Base-by-base conservation (phyloP, 345 rosid genomes). In the Clarkia xantiana region DNA sequence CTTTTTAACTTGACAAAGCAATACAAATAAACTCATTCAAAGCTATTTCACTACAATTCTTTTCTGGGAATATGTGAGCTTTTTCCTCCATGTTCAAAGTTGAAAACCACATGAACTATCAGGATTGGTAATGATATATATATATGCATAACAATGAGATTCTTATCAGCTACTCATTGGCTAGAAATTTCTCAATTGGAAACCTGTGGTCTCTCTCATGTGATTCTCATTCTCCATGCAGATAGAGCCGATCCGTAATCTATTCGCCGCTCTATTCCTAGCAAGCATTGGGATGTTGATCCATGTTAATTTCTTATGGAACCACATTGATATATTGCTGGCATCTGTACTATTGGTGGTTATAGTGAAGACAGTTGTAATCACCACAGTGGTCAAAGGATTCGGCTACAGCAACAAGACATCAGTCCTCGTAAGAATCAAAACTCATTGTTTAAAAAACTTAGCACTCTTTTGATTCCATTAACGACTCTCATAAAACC, bases 221-320 rank as follows among this genome's bases (percentile, higher is more conserved):
- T 29, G 36, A 1, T 29, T 1, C 9, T 29, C 36, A 29, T 50
- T 29, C 36, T 29, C 36, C 8, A 60, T 54, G 54, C 59, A 86
- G 94, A 81, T 86, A 65, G 96, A 86, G 71, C 96, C 96, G 52
- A 76, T 86, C 68, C 96, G 94, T 52, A 86, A 86, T 51, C 77
- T 86, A 64, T 86, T 86, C 70, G 96, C 96, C 52, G 94, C 96
- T 17, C 80, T 86, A 52, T 86, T 86, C 71, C 86, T 86, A 58
- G 86, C 96, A 57, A 86, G 96, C 62, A 83, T 86, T 9, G 96
- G 96, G 56, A 86, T 86, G 96, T 55, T 29, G 36, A 29, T 29
- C 36, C 36, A 29, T 29, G 36, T 29, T 29, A 29, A 29, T 29
- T 29, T 29, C 65, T 80, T 86, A 56, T 86, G 96, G 96, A 82